phyloP scores from a whole-genome alignment of 2,329 filamentous ascomycete species.

The Aspergillus persii region DNA sequence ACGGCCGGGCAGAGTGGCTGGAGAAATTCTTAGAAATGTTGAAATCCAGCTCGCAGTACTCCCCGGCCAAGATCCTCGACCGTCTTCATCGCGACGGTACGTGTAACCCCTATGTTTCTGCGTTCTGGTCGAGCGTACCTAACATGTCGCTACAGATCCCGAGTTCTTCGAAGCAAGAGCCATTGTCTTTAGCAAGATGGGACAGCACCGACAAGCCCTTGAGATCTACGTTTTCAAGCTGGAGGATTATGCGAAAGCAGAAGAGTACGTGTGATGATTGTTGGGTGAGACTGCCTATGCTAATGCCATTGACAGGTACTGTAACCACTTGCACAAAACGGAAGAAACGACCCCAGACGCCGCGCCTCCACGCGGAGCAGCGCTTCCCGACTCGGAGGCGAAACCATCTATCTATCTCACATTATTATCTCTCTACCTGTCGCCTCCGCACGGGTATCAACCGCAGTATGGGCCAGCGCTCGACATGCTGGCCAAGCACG shows the following conservation, averaged over 20 bases:
- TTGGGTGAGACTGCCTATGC: not conserved
- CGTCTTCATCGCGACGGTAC: conserved; percentile 76
- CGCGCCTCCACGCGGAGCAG: conserved; percentile 35
- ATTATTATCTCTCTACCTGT: conserved; percentile 83
- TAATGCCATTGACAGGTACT: conserved; percentile 61
- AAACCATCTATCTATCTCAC: conserved; percentile 85
- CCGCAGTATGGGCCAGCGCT: conserved; percentile 77
- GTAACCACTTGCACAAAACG: conserved; percentile 75
- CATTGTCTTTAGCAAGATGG: conserved; percentile 90
- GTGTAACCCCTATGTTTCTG: conserved; percentile 24
- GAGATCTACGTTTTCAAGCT: conserved; percentile 97
- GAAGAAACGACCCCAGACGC: conserved; percentile 46
- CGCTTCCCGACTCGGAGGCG: conserved; percentile 50
- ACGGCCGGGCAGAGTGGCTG: conserved; percentile 59
- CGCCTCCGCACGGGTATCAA: conserved; percentile 69
- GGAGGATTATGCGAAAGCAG: conserved; percentile 80
- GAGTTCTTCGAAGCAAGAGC: conserved; percentile 87
- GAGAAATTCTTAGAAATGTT: conserved; percentile 72
- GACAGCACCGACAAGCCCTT: conserved; percentile 90
- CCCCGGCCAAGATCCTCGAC: conserved; percentile 71
- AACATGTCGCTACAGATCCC: conserved; percentile 58
- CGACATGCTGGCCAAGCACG: conserved; percentile 84
- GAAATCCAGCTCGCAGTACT: conserved; percentile 74
- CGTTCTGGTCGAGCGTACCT: conserved; percentile 4
- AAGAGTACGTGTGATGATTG: conserved; percentile 66